Conservation (phyloP, 2,329 filamentous ascomycete species). For the Didymella segeticola region DNA sequence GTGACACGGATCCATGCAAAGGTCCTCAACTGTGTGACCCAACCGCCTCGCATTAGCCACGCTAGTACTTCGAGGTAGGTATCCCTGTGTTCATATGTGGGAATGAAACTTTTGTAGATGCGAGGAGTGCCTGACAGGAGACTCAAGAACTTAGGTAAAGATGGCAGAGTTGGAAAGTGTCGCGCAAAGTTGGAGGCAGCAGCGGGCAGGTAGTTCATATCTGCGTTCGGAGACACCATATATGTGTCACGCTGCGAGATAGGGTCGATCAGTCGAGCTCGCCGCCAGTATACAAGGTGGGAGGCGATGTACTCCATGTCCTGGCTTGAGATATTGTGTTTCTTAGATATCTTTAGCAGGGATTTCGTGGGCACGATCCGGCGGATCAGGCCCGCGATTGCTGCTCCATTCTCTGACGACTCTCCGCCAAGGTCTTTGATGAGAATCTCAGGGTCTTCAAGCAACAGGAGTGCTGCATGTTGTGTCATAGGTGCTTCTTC, state of each 20-base stretch:
- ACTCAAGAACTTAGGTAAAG: conserved; percentile 85
- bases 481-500: conserved; percentile 77
- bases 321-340: conserved; percentile 74
- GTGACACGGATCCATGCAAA: conserved; percentile 89
- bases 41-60: conserved; percentile 90
- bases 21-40: conserved; percentile 91
- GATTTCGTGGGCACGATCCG: conserved; percentile 67
- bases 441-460: conserved; percentile 82
- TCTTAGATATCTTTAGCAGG: conserved; percentile 74
- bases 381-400: conserved; percentile 76
- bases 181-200: conserved; percentile 76
- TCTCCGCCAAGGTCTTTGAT: conserved; percentile 73
- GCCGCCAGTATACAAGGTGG: conserved; percentile 95
- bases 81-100: conserved; percentile 84
- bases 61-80: conserved; percentile 90
- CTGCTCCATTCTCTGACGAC: conserved; percentile 74
- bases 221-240: conserved; percentile 88
- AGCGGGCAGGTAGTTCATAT: conserved; percentile 72
- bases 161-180: conserved; percentile 82
- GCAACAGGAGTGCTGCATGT: conserved; percentile 84
- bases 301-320: conserved; percentile 88
- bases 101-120: conserved; percentile 82
- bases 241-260: conserved; percentile 90
- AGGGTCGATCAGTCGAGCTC: conserved; percentile 88
- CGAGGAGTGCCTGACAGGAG: conserved; percentile 80